Evolutionary conservation across 148 eudicot species (phyloP).

Genomic region (Camellia sinensis): DNA sequence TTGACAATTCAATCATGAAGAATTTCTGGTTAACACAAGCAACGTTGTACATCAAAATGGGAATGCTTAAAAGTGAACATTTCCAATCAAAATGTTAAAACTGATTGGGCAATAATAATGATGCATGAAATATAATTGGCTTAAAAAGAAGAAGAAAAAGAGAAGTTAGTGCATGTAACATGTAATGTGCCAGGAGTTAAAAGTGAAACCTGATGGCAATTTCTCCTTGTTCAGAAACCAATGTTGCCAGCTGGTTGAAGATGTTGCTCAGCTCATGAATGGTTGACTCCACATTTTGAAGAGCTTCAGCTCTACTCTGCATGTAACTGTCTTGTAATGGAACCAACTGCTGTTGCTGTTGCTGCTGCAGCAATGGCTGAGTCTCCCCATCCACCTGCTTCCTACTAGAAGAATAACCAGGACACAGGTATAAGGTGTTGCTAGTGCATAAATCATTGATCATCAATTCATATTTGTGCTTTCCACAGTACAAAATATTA

Average conservation of each 20-base stretch:
- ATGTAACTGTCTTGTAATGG: conserved; percentile 64
- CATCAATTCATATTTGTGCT: neutral
- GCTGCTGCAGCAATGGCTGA: conserved; percentile 59
- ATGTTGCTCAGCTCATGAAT: conserved; percentile 63
- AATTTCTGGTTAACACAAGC: neutral
- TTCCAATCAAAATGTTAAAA: neutral
- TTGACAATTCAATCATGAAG: neutral
- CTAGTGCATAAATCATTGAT: neutral
- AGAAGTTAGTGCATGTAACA: neutral
- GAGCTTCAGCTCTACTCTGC: conserved; percentile 80
- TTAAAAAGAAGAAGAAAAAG: neutral
- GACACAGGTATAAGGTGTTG: neutral
- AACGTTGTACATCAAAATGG: neutral
- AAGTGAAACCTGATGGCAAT: conserved; percentile 59
- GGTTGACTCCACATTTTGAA: conserved; percentile 68
- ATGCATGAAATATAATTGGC: neutral
- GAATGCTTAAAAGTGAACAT: neutral
- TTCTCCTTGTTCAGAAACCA: conserved; percentile 74
- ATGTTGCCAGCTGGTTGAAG: conserved; percentile 60
- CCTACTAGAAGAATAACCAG: conserved; percentile 25
- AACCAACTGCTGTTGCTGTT: conserved; percentile 54
- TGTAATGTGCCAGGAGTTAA: neutral
- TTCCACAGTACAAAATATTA: neutral
- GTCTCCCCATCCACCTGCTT: conserved; percentile 53
- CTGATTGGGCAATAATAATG: neutral